Conservation (phyloP, 768 basidiomycete genomes). For the Mycena epipterygia region DNA sequence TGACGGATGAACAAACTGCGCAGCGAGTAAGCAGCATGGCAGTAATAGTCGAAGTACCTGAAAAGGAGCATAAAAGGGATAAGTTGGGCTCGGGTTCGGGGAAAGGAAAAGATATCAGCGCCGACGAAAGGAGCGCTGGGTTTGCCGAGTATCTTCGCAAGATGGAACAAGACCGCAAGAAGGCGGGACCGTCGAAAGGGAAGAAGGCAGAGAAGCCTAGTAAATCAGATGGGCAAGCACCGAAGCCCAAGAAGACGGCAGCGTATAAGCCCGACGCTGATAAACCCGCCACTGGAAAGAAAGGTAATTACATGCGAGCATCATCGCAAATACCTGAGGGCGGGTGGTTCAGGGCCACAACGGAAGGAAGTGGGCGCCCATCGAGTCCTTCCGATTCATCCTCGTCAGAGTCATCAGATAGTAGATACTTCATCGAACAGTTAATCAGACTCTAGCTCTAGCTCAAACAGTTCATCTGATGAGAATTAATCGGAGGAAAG, state of each 20-base stretch:
- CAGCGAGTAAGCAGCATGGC: conserved; percentile 4
- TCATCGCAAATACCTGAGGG: too few species aligned
- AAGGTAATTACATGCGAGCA: neutral
- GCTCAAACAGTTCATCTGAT: neutral
- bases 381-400: neutral
- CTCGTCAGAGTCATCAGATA: neutral
- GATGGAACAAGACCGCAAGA: too few species aligned
- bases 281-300: too few species aligned
- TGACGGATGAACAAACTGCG: too few species aligned
- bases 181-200: neutral
- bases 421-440: too few species aligned
- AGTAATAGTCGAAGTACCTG: conserved; percentile 12
- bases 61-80: neutral
- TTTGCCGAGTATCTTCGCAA: conserved; percentile 13
- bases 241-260: neutral
- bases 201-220: neutral
- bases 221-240: too few species aligned
- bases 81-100: too few species aligned
- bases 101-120: conserved; percentile 8
- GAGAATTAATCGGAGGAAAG: too few species aligned
- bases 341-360: conserved; percentile 12
- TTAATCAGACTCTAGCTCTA: neutral
- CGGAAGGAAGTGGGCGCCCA: neutral
- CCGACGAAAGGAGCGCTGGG: neutral
- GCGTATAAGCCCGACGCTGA: too few species aligned